These are phyloP conservation scores for Acrodontium crateriforme DNA, from an alignment of 2,329 filamentous ascomycete genomes.

Conservation along the genomic window DNA sequence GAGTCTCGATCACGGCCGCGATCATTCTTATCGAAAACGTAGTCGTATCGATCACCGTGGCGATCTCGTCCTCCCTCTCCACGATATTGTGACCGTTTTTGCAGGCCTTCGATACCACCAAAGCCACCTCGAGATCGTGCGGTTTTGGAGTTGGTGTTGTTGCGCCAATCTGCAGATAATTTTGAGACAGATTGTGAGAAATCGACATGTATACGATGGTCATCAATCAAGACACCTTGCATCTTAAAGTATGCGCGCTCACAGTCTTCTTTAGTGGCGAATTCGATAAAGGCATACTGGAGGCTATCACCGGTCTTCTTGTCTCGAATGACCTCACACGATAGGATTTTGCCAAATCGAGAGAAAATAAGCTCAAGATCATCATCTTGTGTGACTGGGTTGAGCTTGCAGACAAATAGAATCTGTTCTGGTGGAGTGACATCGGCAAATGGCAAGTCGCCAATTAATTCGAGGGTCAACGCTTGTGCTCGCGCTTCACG, in stretches of 20 bases:
- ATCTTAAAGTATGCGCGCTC: constrained; percentile 98
- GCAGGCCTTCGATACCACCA: constrained; percentile 74
- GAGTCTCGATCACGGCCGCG: constrained; percentile 2
- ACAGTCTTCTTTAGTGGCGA: constrained; percentile 80
- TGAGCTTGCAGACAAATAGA: constrained; percentile 95
- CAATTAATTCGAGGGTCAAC: constrained; percentile 92
- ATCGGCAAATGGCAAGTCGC: constrained; percentile 91
- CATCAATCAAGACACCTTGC: constrained; percentile 93
- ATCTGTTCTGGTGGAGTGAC: constrained; percentile 96
- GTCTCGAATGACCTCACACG: constrained; percentile 91
- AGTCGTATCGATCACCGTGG: constrained; percentile 47
- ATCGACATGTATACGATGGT: constrained; percentile 94
- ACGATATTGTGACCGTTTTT: constrained; percentile 83
- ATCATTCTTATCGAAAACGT: constrained; percentile 62
- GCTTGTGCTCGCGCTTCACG: constrained; percentile 88
- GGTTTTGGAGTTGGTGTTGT: constrained; percentile 70
- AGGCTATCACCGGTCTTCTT: constrained; percentile 87
- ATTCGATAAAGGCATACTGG: constrained; percentile 97
- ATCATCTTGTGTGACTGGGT: constrained; percentile 88
- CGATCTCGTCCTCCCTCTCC: constrained; percentile 35
- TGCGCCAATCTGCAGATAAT: constrained; percentile 79
- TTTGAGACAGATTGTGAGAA: constrained; percentile 90
- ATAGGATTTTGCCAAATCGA: constrained; percentile 87
- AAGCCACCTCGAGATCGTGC: constrained; percentile 59
- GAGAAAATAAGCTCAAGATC: constrained; percentile 94